phyloP scores from a whole-genome alignment of 1,139 yeast genomes.

The Protomyces lactucae-debilis region DNA sequence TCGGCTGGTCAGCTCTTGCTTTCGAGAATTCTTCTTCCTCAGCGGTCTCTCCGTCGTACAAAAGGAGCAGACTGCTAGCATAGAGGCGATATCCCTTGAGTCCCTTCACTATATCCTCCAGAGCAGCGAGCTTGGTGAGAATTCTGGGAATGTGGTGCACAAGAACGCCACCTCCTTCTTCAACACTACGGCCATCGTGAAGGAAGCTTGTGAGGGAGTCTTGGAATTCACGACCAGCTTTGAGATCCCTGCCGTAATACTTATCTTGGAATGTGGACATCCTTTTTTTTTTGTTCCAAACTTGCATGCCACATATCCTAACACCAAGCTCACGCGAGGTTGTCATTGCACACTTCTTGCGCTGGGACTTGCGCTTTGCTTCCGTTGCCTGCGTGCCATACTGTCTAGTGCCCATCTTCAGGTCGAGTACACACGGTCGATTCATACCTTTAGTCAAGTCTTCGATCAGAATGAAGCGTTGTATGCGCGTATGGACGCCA shows the following conservation, averaged over 20 bases:
- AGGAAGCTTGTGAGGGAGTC: conserved; percentile 68
- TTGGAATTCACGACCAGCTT: conserved; percentile 71
- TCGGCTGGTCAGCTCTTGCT: not conserved
- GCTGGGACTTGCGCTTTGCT: conserved; percentile 71
- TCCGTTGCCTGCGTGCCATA: conserved; percentile 87
- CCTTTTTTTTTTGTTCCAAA: conserved; percentile 53
- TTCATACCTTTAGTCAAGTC: conserved; percentile 80
- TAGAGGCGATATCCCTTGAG: conserved; percentile 82
- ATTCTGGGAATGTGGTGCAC: conserved; percentile 64
- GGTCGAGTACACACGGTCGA: conserved; percentile 84
- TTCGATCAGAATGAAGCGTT: conserved; percentile 80
- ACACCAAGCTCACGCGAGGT: conserved; percentile 83
- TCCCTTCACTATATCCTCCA: conserved; percentile 51
- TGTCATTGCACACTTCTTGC: conserved; percentile 72
- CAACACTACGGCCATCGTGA: conserved; percentile 61
- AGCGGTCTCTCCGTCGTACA: conserved; percentile 68
- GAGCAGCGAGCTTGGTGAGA: conserved; percentile 54
- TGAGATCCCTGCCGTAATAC: conserved; percentile 80
- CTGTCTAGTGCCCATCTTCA: conserved; percentile 98
- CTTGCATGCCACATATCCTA: conserved; percentile 91
- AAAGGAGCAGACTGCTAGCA: conserved; percentile 80
- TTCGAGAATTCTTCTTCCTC: conserved; percentile 26
- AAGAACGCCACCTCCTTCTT: conserved; percentile 46
- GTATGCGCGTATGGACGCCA: conserved; percentile 46
- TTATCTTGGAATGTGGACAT: conserved; percentile 71